These are phyloP conservation scores for Pistacia vera DNA, from an alignment of 345 rosid species.

Conservation along the genomic window DNA sequence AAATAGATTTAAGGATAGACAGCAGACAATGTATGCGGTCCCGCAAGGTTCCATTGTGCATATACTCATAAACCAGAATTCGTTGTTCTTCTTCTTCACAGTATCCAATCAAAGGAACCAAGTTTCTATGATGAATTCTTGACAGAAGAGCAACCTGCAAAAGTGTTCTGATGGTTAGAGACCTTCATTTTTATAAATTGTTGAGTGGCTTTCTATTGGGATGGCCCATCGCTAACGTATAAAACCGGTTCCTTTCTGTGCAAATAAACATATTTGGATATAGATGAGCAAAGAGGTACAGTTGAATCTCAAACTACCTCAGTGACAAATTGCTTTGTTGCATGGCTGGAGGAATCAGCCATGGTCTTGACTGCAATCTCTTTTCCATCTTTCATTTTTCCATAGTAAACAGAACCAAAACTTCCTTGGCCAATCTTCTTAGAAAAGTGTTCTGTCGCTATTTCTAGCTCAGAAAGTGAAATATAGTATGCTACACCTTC, in stretches of 20 bases:
- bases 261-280: not conserved
- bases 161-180: constrained; percentile 4
- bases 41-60: constrained; percentile 92
- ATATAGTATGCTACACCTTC: constrained; percentile 82
- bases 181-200: not conserved
- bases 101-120: constrained; percentile 94
- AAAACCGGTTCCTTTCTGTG: not conserved
- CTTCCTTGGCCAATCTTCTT: constrained; percentile 93
- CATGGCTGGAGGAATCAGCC: constrained; percentile 64
- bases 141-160: constrained; percentile 89
- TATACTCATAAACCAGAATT: constrained; percentile 85
- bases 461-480: constrained; percentile 69
- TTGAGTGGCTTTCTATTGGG: not conserved
- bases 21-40: constrained; percentile 79
- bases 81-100: constrained; percentile 82
- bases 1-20: not conserved
- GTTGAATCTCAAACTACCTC: constrained; percentile 53
- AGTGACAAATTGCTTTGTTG: constrained; percentile 86
- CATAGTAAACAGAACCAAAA: constrained; percentile 90
- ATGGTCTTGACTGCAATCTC: constrained; percentile 93
- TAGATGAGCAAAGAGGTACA: too few species aligned
- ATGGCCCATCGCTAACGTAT: not conserved
- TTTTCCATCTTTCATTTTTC: constrained; percentile 93
- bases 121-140: constrained; percentile 95
- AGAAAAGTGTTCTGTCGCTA: constrained; percentile 73